A percentile compares a stretch with the other conserved stretches of the same genome.
These are phyloP conservation scores for Flaveria robusta DNA, from an alignment of 129 eudicot genomes.

Conservation along the genomic window DNA sequence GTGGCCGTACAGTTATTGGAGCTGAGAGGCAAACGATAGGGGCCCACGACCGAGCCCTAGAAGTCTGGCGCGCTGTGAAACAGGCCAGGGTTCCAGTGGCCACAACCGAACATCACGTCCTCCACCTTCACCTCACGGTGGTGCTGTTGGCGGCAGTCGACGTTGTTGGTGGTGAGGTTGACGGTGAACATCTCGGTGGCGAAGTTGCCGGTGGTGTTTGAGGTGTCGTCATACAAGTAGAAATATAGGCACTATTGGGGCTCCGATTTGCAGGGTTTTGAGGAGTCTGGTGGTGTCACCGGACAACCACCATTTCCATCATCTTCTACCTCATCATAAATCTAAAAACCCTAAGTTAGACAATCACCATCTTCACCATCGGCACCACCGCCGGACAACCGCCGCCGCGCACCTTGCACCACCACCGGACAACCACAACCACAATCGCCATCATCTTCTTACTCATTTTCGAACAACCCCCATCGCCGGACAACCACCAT, in stretches of 20 bases:
- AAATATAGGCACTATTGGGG: slow-evolving; percentile 80
- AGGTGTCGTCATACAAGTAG: slow-evolving; percentile 96
- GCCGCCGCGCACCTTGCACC: no score
- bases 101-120: slow-evolving; percentile 95
- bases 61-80: slow-evolving; percentile 95
- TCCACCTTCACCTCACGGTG: slow-evolving; percentile 52
- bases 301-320: no score
- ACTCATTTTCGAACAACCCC: no score
- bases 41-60: slow-evolving; percentile 92
- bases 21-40: slow-evolving; percentile 79
- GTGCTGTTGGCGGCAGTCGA: slow-evolving; percentile 30
- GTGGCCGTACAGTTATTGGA: slow-evolving; percentile 70
- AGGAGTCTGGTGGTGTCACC: slow-evolving; percentile 83
- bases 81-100: slow-evolving; percentile 96
- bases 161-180: slow-evolving; percentile 59
- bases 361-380: no score
- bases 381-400: no score
- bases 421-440: no score
- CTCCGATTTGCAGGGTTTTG: slow-evolving; percentile 40
- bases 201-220: slow-evolving; percentile 93
- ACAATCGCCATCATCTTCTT: no score
- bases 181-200: slow-evolving; percentile 89
- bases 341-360: no score
- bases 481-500: no score
- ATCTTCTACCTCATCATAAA: no score